Conservation (phyloP, 2,329 filamentous ascomycete genomes). For the Epichloe scottii region DNA sequence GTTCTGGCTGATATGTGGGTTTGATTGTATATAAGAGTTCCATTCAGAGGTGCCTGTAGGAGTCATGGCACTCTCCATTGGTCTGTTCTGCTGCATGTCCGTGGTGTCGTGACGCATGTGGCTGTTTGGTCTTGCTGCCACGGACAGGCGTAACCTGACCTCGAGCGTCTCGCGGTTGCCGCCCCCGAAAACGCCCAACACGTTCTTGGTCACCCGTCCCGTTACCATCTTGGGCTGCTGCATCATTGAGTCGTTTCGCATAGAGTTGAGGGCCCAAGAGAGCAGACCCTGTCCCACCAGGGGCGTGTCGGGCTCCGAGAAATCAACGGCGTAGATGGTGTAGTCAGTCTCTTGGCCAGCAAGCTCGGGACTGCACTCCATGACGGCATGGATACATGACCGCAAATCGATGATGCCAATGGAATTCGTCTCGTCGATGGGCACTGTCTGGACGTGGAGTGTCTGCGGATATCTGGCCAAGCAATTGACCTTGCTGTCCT, state of each 20-base stretch:
- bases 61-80: constrained; percentile 26
- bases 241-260: constrained; percentile 26
- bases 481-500: constrained; percentile 76
- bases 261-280: constrained; percentile 58
- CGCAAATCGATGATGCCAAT: constrained; percentile 84
- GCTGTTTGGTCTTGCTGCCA: constrained; percentile 48
- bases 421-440: constrained; percentile 64
- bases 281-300: constrained; percentile 93
- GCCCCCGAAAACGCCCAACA: constrained; percentile 71
- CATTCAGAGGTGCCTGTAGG: constrained; percentile 60
- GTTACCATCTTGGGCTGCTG: constrained; percentile 66
- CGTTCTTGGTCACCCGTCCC: constrained; percentile 77
- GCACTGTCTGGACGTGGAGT: constrained; percentile 66
- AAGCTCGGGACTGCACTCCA: constrained; percentile 72
- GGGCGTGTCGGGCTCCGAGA: constrained; percentile 86
- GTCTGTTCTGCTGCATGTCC: constrained; percentile 8
- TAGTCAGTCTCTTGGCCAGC: constrained; percentile 61
- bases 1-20: constrained; percentile 38
- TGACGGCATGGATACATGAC: constrained; percentile 74
- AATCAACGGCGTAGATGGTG: constrained; percentile 94
- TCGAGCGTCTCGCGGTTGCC: constrained; percentile 81
- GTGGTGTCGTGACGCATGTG: constrained; percentile 15
- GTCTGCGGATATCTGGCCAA: constrained; percentile 74
- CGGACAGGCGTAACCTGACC: constrained; percentile 78
- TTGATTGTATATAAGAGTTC: constrained; percentile 64